Percentiles rank a stretch among this genome's conserved stretches.
Evolutionary conservation across 139 green algal genomes (phyloP).

Genomic region (Chlorella sp.): DNA sequence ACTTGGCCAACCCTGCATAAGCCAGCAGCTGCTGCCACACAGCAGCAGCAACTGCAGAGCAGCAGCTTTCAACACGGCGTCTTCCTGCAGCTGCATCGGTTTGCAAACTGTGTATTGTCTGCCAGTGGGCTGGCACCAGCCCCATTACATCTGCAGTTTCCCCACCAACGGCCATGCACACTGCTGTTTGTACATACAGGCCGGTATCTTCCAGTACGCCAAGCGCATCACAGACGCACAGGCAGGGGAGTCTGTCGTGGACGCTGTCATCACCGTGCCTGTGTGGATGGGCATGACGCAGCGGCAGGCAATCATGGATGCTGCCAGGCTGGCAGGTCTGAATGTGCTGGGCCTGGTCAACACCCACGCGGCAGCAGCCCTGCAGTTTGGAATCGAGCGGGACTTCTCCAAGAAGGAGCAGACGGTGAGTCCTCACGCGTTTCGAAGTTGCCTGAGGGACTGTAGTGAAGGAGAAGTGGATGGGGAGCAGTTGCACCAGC

Average conservation of each 20-base stretch:
- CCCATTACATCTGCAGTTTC: no score
- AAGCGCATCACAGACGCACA: constrained; percentile 66
- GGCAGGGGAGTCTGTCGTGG: constrained; percentile 50
- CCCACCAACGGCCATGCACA: no score
- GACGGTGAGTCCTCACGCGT: constrained; percentile 85
- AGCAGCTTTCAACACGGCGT: no score
- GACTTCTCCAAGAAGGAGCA: constrained; percentile 79
- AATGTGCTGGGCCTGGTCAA: constrained; percentile 88
- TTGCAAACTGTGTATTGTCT: no score
- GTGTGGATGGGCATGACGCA: constrained; percentile 77
- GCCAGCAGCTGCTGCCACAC: background rate
- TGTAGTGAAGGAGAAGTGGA: no score
- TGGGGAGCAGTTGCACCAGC: no score
- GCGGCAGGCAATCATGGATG: constrained; percentile 75
- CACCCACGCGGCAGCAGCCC: constrained; percentile 82
- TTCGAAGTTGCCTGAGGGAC: no score
- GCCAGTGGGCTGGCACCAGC: no score
- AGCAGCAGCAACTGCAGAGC: background rate
- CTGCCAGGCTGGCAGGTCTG: constrained; percentile 58
- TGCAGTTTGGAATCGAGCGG: constrained; percentile 96
- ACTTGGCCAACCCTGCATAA: no score
- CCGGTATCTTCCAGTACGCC: constrained; percentile 83
- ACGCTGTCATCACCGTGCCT: constrained; percentile 86
- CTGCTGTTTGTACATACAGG: constrained; percentile 46
- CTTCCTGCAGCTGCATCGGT: background rate